Base-by-base conservation (phyloP, 352 stramenopile species). In the Globisporangium yorkense region DNA sequence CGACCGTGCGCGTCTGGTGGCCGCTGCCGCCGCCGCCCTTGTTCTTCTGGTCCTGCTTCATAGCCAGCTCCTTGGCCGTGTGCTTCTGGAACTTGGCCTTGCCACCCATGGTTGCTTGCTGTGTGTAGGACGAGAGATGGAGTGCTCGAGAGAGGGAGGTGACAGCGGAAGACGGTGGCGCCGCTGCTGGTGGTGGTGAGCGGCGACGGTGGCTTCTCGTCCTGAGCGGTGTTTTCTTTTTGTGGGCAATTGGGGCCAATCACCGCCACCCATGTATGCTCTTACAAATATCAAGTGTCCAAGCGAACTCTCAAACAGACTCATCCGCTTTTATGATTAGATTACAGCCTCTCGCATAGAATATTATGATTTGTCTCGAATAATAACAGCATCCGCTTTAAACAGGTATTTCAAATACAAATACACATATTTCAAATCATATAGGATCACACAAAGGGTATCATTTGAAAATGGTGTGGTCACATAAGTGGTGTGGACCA, bases 71-170 rank as follows among this genome's bases (percentile, higher is more conserved):
- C 59, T 81, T 81, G 10, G 79, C 79, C 59, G 79, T 87, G 63
- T 89, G 79, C 66, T 89, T 89, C 72, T 87, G 80, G 63, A 87
- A 84, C 56, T 87, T 89, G 18, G 79, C 79, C 67, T 88, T 88
- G 65, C 78, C 78, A 43, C 76, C 78, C 78, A 89, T 89, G 2
- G 31, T 10, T 15, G 33, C 4, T 18, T n/a, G 9, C 3, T 43
- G 37, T 6, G 13, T 43, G 37, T 18, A 13, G 35, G 35, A 41
- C 2, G 10, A 7, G 45, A 37, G 16, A 12, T 18, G 6, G 8
- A 16, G 35, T 41, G 35, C 8, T 13, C 2, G 35, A 41, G 35
- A 9, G 8, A 35, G 31, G 31, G 31, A 35, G 31, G 31, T 35
- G 31, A 35, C 33, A 9, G 47, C 9, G 10, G 24, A 4, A 3